Evolutionary conservation across 306 rosid genomes (phyloP).

Genomic region (Quercus mongolica): DNA sequence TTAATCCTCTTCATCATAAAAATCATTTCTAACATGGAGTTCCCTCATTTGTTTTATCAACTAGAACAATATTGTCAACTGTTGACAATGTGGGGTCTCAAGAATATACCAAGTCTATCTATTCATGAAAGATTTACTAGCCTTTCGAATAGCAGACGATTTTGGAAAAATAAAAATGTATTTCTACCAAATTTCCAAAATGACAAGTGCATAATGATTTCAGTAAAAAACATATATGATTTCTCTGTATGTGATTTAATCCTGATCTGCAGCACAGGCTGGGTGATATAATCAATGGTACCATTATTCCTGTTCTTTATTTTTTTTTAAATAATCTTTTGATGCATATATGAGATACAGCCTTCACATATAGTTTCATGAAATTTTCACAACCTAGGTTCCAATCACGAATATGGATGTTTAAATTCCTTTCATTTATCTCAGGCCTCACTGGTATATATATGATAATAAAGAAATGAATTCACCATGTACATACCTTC

Average conservation of each 20-base stretch:
- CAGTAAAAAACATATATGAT: not conserved
- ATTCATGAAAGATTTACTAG: not conserved
- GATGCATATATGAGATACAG: not conserved
- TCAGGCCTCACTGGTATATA: not conserved
- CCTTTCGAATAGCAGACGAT: not conserved
- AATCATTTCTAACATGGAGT: not conserved
- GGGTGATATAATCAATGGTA: not conserved
- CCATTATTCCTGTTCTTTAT: not conserved
- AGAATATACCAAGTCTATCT: not conserved
- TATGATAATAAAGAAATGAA: not conserved
- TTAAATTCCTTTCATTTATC: not conserved
- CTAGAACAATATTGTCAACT: not conserved
- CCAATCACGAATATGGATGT: not conserved
- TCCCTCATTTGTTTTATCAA: not conserved
- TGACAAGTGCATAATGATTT: not conserved
- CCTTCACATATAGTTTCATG: not conserved
- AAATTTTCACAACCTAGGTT: not conserved
- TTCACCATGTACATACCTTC: slow-evolving; percentile 58
- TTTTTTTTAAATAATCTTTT: not conserved
- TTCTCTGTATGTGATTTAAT: not conserved
- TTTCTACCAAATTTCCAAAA: not conserved
- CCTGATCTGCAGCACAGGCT: not conserved
- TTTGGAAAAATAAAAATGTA: not conserved
- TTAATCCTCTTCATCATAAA: not conserved
- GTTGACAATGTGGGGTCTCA: not conserved